Base-by-base conservation (phyloP, 441 rosid genomes). In the Sinapis alba region DNA sequence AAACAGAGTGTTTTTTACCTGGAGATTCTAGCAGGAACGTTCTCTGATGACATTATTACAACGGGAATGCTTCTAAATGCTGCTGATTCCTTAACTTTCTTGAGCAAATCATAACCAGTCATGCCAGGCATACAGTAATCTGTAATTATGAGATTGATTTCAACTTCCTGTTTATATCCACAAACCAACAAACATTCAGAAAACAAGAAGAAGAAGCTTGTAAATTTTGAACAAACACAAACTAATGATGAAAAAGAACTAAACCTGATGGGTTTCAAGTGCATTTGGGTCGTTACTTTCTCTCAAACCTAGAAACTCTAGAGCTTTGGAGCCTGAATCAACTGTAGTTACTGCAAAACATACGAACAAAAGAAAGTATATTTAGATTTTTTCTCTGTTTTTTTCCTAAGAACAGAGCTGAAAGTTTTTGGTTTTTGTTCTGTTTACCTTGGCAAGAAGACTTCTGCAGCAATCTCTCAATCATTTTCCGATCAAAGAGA, bases 51-150 rank as follows among this genome's bases (percentile, higher is more conserved):
- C 92, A 86, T 88, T 38, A 88, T 86, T 10, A 86, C 89, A 0
- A 84, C 88, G 0, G 92, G 92, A 41, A 88, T 83, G 80, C 83
- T 78, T 75, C 75, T 86, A 58, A 84, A 74, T 57, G 82, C 84
- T 5, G 86, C 73, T 73, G 92, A 88, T 81, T 83, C 87, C 87
- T 91, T 93, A 41, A 93, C 87, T 77, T 79, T 93, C 84, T 81
- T 88, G 10, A 93, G 87, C 5, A 93, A 92, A 81, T 93, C 98
- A 69, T 89, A 90, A 63, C 98, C 98, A 1, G 94, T 89, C 93
- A 93, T 91, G 23, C 91, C 98, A 7, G 98, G 98, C 98, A 93
- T 93, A 58, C 90, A 89, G 43, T 93, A 93, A 81, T 93, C 98
- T 45, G 98, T 93, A 34, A 93, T 90, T 61, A 93, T 88, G 83